A percentile compares a stretch with the other conserved stretches of the same genome.
Conservation (phyloP, 1,284 basidiomycete species). For the Tylopilus sp. region DNA sequence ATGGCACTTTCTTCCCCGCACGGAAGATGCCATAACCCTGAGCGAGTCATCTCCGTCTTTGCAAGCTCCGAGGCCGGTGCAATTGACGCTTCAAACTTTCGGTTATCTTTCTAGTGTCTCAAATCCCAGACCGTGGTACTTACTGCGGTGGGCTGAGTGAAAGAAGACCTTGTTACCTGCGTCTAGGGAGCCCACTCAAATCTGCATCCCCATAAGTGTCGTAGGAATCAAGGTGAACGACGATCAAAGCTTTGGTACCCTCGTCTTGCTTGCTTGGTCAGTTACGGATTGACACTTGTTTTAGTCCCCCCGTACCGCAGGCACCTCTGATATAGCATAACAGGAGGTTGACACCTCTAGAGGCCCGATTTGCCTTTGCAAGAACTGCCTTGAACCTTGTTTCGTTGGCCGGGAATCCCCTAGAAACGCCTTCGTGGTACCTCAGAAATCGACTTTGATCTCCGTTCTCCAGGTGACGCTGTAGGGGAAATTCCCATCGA, state of each 20-base stretch:
- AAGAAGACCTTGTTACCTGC: slow-evolving; percentile 16
- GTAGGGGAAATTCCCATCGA: slow-evolving; percentile 5
- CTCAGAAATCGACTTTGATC: slow-evolving; percentile 20
- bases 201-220: slow-evolving; percentile 2
- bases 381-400: slow-evolving; percentile 15
- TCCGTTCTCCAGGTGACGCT: slow-evolving; percentile 8
- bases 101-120: neutral
- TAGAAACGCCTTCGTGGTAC: slow-evolving; percentile 24
- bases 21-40: slow-evolving; percentile 25
- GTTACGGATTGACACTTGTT: slow-evolving; percentile 17
- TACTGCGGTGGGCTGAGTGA: slow-evolving; percentile 17
- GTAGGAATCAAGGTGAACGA: slow-evolving; percentile 24
- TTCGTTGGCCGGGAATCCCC: slow-evolving; percentile 16
- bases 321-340: slow-evolving; percentile 23
- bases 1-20: slow-evolving; percentile 22
- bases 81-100: neutral
- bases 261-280: slow-evolving; percentile 21
- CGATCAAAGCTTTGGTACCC: slow-evolving; percentile 20
- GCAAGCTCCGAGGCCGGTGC: slow-evolving; percentile 18
- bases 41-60: slow-evolving; percentile 14
- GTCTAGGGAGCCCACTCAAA: slow-evolving; percentile 9
- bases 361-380: slow-evolving; percentile 14
- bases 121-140: slow-evolving; percentile 1
- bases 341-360: slow-evolving; percentile 25
- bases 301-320: slow-evolving; percentile 8